Conservation (phyloP, 2,329 filamentous ascomycete species). For the Nemania sp. region DNA sequence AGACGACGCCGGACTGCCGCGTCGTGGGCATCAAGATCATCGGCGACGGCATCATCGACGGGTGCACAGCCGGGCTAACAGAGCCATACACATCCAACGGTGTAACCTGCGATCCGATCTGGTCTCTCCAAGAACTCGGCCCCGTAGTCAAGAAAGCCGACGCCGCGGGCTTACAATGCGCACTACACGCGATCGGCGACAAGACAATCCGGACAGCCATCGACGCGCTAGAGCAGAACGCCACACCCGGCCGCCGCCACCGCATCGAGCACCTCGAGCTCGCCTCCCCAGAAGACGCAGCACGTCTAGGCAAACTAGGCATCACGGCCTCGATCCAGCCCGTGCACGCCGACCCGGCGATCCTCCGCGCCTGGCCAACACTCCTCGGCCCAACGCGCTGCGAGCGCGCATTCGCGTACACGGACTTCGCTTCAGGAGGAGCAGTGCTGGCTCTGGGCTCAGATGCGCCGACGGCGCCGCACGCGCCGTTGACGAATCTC, state of each 20-base stretch:
- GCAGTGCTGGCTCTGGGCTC: constrained; percentile 49
- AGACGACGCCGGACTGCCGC: constrained; percentile 48
- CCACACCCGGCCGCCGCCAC: constrained; percentile 53
- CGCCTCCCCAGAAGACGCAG: constrained; percentile 56
- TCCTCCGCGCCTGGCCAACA: constrained; percentile 62
- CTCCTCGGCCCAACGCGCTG: constrained; percentile 59
- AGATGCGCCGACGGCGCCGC: constrained; percentile 52
- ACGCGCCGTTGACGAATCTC: constrained; percentile 47
- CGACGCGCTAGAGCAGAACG: constrained; percentile 53
- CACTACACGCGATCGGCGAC: constrained; percentile 68
- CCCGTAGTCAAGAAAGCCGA: constrained; percentile 59
- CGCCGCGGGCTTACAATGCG: constrained; percentile 59
- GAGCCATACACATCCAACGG: constrained; percentile 60
- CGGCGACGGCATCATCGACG: constrained; percentile 66
- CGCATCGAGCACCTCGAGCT: constrained; percentile 69
- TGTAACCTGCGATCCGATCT: constrained; percentile 54
- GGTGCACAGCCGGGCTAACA: constrained; percentile 63
- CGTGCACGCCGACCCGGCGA: constrained; percentile 63
- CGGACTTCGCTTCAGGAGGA: constrained; percentile 56
- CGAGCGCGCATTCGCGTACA: constrained; percentile 64
- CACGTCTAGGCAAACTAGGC: constrained; percentile 58
- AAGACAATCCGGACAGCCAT: constrained; percentile 60
- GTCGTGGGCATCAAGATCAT: constrained; percentile 67
- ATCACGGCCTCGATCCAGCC: constrained; percentile 64
- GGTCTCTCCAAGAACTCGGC: constrained; percentile 55